Evolutionary conservation across 192 early-diverging fungal genomes (phyloP).

Genomic region (Kickxella alabastrina): DNA sequence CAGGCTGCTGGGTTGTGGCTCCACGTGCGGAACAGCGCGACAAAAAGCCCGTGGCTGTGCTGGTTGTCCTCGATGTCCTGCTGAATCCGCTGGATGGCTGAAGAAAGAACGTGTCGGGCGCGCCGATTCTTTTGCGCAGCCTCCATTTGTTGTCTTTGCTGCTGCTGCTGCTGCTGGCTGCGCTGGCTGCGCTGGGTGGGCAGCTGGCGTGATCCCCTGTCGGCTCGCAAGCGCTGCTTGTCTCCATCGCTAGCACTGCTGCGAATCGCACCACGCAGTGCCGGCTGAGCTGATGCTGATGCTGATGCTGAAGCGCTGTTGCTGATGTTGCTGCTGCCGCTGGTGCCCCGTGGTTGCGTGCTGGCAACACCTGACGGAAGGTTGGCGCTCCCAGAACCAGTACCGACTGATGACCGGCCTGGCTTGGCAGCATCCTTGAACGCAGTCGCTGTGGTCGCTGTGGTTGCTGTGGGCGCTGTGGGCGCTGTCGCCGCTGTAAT

Average conservation of each 20-base stretch:
- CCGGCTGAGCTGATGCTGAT: slow-evolving; percentile 5
- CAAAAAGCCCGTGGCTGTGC: slow-evolving; percentile 78
- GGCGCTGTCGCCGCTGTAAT: background rate
- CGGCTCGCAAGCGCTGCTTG: background rate
- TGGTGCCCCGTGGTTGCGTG: slow-evolving; percentile 5
- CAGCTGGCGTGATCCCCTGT: background rate
- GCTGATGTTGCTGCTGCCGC: background rate
- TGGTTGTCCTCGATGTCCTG: slow-evolving; percentile 19
- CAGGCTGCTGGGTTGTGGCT: slow-evolving; percentile 94
- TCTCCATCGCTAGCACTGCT: background rate
- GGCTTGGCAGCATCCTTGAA: background rate
- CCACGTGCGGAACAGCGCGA: slow-evolving; percentile 87
- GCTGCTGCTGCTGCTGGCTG: too few species aligned
- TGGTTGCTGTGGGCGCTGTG: slow-evolving; percentile 7
- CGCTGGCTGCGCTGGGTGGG: too few species aligned
- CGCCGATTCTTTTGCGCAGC: slow-evolving; percentile 4
- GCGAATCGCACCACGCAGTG: background rate
- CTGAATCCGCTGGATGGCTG: slow-evolving; percentile 22
- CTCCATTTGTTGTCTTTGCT: background rate
- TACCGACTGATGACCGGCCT: background rate
- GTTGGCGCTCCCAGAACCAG: background rate
- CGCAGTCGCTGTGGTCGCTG: slow-evolving; percentile 11
- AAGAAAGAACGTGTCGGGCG: slow-evolving; percentile 9
- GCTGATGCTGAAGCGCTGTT: slow-evolving; percentile 1
- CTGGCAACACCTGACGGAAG: background rate